phyloP scores from a whole-genome alignment of 148 eudicot genomes.

The Rhododendron henanense region DNA sequence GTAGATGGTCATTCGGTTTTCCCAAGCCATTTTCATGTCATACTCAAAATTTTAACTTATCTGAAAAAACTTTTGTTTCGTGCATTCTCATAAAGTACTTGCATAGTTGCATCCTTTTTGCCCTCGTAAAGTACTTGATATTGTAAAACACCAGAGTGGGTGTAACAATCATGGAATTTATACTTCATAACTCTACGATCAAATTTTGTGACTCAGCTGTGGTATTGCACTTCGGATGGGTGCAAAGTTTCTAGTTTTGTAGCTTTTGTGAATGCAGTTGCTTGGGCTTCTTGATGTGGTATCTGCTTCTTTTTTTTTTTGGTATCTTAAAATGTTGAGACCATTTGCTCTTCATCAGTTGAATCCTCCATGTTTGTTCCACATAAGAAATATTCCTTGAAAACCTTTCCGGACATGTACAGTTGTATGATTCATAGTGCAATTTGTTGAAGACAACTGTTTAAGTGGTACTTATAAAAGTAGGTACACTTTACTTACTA shows the following conservation, averaged over 20 bases:
- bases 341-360: neutral
- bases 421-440: neutral
- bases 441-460: neutral
- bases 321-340: neutral
- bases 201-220: neutral
- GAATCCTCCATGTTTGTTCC: neutral
- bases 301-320: too few relatives aligned
- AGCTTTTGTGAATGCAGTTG: neutral
- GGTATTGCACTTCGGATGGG: neutral
- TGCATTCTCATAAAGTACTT: neutral
- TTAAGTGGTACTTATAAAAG: neutral
- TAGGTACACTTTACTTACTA: neutral
- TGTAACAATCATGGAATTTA: too few relatives aligned
- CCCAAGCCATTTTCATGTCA: neutral
- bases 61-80: neutral
- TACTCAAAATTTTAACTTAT: neutral
- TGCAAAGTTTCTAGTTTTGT: neutral
- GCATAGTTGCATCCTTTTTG: neutral
- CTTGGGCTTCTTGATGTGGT: neutral
- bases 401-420: neutral
- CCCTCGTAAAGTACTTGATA: neutral
- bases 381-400: neutral
- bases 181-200: neutral
- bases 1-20: neutral
- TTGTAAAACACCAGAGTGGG: neutral